Base-by-base conservation (phyloP, 768 basidiomycete species). In the Kwoniella bestiolae region DNA sequence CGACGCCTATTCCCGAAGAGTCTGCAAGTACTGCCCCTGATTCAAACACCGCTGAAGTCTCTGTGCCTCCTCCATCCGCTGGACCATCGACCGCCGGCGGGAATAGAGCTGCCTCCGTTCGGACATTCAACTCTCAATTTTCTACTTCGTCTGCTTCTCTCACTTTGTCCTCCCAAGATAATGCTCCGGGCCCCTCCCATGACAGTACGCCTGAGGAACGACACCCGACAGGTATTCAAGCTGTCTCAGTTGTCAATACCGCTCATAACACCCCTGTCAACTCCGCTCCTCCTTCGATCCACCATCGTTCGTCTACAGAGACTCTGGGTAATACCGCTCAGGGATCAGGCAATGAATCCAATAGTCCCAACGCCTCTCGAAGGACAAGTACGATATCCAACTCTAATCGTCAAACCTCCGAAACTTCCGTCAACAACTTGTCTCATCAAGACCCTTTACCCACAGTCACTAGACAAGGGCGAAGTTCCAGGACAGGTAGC, bases 201-300 rank as follows among this genome's bases (percentile, higher is more conserved):
- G 63, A 60, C 12, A 60, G 26, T 16, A 32, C 47, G 8, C 28
- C 18, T 14, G 52, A 18, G 12, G 58, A 66, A 41, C 21, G 18
- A 38, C 75, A 74, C 51, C 75, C 73, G 3, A 35, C 57, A 3
- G 73, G 70, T 6, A 61, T 77, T 3, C 66, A 68, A 26, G 61
- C 74, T 5, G 68, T 69, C 6, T 76, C 74, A 12, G 63, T 63
- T 1, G 56, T 53, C 1, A 65, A 67, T 14, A 76, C 75, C 2
- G 67, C 67, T 18, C 62, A 68, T 35, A 70, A 68, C n/a, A 67
- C 74, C 9, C 72, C 74, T 2, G 72, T 67, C 35, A 69, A 64
- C 12, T 69, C 75, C 16, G 59, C 55, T 7, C 68, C 70, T 6
- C 63, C 68, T 9, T 70, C 71, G 3, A 61, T 72, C 23, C 59